Evolutionary conservation across 257 asterid genomes (phyloP), one percentile per base, ranked within the genome.

Genomic region (Lantana camara): DNA sequence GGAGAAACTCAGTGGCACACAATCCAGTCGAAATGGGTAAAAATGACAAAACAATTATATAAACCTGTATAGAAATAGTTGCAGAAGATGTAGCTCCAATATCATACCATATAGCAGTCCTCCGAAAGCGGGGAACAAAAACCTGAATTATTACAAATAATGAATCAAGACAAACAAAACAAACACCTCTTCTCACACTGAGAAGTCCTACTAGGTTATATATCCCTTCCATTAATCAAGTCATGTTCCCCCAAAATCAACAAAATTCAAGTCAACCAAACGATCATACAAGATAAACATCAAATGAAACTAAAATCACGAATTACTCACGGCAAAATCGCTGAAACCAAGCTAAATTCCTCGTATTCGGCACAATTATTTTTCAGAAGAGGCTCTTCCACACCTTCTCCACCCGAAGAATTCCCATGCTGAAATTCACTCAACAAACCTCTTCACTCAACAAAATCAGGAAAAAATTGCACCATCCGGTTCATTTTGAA

Each of bases 71-170:
- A 77, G 93, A 86, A 69, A 94, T 79, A 30, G 95, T 84, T 62
- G 97, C 99, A 69, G 82, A 86, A 42, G 97, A 88, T 32, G 99
- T 94, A 69, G 97, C 97, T 64, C 99, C 99, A 78, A 94, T 90
- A 74, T 94, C 99, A 83, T 94, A 90, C 99, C 99, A 79, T 88
- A 94, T 24, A 94, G 82, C 51, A 94, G 76, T 49, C 99, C 99
- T 70, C 99, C 99, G 56, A 90, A 52, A 64, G 99, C 99, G 7
- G 97, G 99, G 80, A 90, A 94, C 68, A 94, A 75, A 69, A 94
- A 94, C 77, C 99, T 94, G 90, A 60, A 45, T 27, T 27, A 27
- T 27, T 27, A 27, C 32, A 27, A 27, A 27, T n/a, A n/a, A n/a
- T n/a, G n/a, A n/a, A n/a, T n/a, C n/a, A n/a, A n/a, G n/a, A n/a